Percentiles rank a stretch among this genome's conserved stretches.
phyloP scores from a whole-genome alignment of 345 rosid species.

The Gossypium longicalyx region DNA sequence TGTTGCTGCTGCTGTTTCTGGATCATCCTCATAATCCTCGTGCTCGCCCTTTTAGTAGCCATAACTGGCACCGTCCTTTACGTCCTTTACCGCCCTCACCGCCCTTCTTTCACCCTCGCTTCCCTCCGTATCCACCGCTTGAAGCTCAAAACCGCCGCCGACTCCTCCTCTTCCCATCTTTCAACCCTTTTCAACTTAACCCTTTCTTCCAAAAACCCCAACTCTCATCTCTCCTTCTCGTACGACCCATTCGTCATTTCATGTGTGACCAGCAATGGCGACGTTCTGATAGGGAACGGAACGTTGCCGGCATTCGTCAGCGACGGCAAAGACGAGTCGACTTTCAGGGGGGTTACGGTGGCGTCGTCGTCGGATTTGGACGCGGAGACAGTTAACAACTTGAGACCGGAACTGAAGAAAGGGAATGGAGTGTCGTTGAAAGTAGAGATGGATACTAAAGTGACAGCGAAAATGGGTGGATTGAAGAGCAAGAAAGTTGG shows the following conservation, averaged over 20 bases:
- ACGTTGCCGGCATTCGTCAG: constrained; percentile 55
- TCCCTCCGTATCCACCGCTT: constrained; percentile 67
- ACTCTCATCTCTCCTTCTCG: constrained; percentile 60
- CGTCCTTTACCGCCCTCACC: constrained; percentile 73
- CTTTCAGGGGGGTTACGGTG: constrained; percentile 48
- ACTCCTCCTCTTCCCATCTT: constrained; percentile 60
- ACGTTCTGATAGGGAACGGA: constrained; percentile 65
- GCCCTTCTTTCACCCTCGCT: constrained; percentile 66
- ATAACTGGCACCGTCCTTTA: constrained; percentile 72
- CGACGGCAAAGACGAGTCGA: constrained; percentile 51
- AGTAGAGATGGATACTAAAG: constrained; percentile 61
- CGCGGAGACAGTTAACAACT: constrained; percentile 44
- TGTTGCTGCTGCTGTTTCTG: constrained; percentile 93
- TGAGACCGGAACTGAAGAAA: constrained; percentile 77
- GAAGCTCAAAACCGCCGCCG: constrained; percentile 61
- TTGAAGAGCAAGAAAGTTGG: constrained; percentile 71
- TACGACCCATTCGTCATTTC: constrained; percentile 61
- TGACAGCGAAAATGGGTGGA: constrained; percentile 51
- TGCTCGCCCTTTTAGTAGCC: constrained; percentile 55
- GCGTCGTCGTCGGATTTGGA: constrained; percentile 59
- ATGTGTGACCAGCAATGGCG: constrained; percentile 29
- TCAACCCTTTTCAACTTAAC: constrained; percentile 76
- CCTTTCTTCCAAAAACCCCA: constrained; percentile 64
- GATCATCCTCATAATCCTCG: constrained; percentile 57
- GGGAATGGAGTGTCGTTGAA: constrained; percentile 39